Evolutionary conservation across 31 red algal species (phyloP).

Genomic region (Endocladia muricata): DNA sequence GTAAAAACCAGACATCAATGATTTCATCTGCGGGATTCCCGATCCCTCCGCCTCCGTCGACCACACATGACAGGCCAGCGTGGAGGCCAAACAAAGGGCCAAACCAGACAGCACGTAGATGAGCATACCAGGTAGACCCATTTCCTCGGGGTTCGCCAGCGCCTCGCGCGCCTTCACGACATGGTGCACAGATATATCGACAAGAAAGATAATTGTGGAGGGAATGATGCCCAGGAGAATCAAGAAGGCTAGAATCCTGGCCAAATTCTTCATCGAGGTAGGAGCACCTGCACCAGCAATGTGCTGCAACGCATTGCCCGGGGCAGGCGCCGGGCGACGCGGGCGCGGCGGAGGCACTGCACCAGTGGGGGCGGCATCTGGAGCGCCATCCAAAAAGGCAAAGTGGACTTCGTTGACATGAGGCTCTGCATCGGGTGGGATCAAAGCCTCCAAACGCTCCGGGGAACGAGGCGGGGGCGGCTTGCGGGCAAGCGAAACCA

Average conservation of each 20-base stretch:
- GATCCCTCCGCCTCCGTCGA: conserved; percentile 93
- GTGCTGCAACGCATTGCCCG: conserved; percentile 37
- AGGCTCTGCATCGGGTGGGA: conserved; percentile 5
- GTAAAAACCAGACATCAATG: conserved; percentile 98
- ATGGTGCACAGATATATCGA: conserved; percentile 87
- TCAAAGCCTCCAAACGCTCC: too few relatives aligned
- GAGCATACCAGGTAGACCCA: conserved; percentile 44
- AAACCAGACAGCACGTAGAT: conserved; percentile 77
- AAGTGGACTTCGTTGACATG: conserved; percentile 82
- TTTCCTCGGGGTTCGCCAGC: conserved; percentile 26
- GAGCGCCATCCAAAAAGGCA: conserved; percentile 70
- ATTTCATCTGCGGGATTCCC: conserved; percentile 98
- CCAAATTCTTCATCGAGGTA: conserved; percentile 41
- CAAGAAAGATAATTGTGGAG: conserved; percentile 89
- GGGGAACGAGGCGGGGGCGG: too few relatives aligned
- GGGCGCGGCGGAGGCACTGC: not conserved
- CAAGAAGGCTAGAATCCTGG: conserved; percentile 76
- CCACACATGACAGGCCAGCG: conserved; percentile 77
- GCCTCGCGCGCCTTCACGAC: conserved; percentile 63
- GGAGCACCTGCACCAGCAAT: conserved; percentile 57
- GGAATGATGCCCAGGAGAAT: conserved; percentile 89
- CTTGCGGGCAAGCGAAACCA: not conserved
- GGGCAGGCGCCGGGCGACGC: not conserved
- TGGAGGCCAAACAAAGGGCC: conserved; percentile 78
- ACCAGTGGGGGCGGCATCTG: conserved; percentile 33